Percentiles rank a stretch among this genome's conserved stretches.
Evolutionary conservation across 2,329 filamentous ascomycete genomes (phyloP).

Genomic region (Colletotrichum sp.): DNA sequence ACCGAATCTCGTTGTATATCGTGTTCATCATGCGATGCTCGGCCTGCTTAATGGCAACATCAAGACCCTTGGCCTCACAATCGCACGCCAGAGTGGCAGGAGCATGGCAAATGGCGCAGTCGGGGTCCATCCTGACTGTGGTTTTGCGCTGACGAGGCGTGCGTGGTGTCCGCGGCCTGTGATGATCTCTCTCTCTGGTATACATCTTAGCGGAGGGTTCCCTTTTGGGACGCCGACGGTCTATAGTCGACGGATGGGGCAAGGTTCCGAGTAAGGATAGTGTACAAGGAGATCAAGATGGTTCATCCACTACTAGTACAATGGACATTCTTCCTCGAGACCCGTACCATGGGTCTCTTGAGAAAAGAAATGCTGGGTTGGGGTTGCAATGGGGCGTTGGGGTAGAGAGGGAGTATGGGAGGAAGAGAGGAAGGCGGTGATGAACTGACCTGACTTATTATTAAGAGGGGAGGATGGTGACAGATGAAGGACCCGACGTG

Average conservation of each 20-base stretch:
- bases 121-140: conserved; percentile 69
- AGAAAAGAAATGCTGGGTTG: conserved; percentile 22
- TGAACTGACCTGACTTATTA: conserved; percentile 27
- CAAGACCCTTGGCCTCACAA: conserved; percentile 70
- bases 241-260: not conserved
- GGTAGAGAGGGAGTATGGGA: conserved; percentile 24
- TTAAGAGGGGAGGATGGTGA: conserved; percentile 9
- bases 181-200: conserved; percentile 42
- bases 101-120: conserved; percentile 70
- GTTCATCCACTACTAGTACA: conserved; percentile 20
- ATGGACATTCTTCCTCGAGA: conserved; percentile 32
- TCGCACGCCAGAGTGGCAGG: conserved; percentile 65
- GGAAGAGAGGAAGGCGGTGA: conserved; percentile 19
- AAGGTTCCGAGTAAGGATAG: conserved; percentile 22
- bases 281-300: conserved; percentile 33
- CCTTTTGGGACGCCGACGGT: conserved; percentile 26
- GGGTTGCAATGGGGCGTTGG: conserved; percentile 20
- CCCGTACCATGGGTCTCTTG: conserved; percentile 40
- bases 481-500: not conserved
- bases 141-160: conserved; percentile 41
- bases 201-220: conserved; percentile 52
- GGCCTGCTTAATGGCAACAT: conserved; percentile 66
- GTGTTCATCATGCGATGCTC: conserved; percentile 68
- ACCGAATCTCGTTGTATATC: conserved; percentile 70
- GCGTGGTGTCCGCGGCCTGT: conserved; percentile 25